Conservation (phyloP, 805 yeast species). For the Ogataea pignaliae region DNA sequence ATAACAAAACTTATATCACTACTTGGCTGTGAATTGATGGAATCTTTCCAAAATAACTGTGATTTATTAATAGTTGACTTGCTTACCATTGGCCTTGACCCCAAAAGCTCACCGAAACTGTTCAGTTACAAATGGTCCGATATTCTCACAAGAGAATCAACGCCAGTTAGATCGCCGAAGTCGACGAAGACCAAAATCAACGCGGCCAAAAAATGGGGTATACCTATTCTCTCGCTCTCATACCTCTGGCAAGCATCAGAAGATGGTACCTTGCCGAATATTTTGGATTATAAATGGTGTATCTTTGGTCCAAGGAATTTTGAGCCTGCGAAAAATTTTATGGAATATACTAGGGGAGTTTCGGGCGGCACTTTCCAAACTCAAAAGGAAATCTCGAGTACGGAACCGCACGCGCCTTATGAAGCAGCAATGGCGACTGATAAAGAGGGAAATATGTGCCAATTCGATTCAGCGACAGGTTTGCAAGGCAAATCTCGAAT, state of each 20-base stretch:
- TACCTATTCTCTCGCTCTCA: constrained; percentile 55
- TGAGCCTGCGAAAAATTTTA: constrained; percentile 18
- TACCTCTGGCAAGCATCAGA: constrained; percentile 50
- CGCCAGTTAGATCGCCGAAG: constrained; percentile 15
- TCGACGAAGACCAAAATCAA: constrained; percentile 50
- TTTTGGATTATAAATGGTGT: constrained; percentile 51
- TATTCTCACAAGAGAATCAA: constrained; percentile 12
- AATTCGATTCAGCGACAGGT: not conserved
- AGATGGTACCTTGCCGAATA: constrained; percentile 33
- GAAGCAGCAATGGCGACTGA: not conserved
- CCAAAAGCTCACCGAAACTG: constrained; percentile 37
- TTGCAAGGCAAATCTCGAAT: no score
- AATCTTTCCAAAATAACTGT: constrained; percentile 43
- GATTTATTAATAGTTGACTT: constrained; percentile 56
- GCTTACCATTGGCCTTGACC: constrained; percentile 38
- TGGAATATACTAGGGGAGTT: constrained; percentile 17
- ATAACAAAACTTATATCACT: constrained; percentile 51
- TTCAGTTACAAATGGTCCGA: constrained; percentile 35
- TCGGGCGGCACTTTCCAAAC: constrained; percentile 20
- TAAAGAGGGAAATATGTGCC: not conserved
- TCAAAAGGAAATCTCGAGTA: constrained; percentile 2
- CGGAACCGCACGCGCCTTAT: not conserved
- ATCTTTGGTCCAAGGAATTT: constrained; percentile 37
- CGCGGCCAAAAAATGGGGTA: constrained; percentile 53
- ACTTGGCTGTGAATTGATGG: constrained; percentile 48